Base-by-base conservation (phyloP, 768 basidiomycete genomes). In the Lactarius trivialis region DNA sequence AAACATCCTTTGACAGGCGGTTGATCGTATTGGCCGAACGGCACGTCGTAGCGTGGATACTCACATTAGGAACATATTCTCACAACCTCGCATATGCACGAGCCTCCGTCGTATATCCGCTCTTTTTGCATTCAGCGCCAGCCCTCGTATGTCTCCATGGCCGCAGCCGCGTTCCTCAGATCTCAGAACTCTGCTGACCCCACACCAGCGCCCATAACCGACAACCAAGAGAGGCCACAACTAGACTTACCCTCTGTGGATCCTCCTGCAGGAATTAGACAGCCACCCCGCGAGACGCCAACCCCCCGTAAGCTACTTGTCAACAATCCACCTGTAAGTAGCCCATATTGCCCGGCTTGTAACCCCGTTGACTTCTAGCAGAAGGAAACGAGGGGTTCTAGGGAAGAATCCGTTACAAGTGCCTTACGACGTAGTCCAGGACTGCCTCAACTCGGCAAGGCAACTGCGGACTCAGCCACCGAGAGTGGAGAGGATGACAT, bases 71-170 rank as follows among this genome's bases (percentile, higher is more conserved):
- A 85, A 88, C 74, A 82, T 82, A 4, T 72, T 91, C 65, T 82
- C 85, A 32, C 86, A 81, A 69, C 86, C 89, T 37, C 83, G 85
- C 59, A 70, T 85, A 36, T 81, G 87, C 36, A 88, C 86, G 36
- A 78, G 82, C 17, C 76, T 91, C 48, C 80, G 82, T 63, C 85
- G 89, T 56, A 82, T 89, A 75, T 83, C 88, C 9, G 86, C 89
- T 26, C 75, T 86, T 68, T 82, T 88, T 70, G 87, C 88, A 72
- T 86, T 85, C 73, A 71, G 78, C 58, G 73, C 82, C 63, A 81
- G 85, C 53, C 79, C 82, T 68, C 87, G 89, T 90, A 68, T 72
- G 88, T 78, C 39, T 49, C 33, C 19, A 14, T 12, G 4, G 32
- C 36, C 7, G 33, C 14, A 21, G 11, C 19, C 17, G 28, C 7